Evolutionary conservation across 305 asterid species (phyloP), one percentile per base, ranked within the genome.

Genomic region (Fraxinus ornus): DNA sequence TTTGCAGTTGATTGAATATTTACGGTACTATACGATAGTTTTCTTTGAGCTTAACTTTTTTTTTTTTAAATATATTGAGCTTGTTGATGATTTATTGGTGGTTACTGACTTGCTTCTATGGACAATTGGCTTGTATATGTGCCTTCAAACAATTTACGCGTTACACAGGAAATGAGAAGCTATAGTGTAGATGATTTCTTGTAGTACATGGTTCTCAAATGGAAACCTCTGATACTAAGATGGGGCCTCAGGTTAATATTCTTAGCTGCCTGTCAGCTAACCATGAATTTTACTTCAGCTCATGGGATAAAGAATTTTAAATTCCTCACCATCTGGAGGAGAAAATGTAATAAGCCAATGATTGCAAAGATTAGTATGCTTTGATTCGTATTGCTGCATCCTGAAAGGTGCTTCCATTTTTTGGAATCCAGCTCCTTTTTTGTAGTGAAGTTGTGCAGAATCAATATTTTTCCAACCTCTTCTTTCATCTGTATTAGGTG

Each of bases 1-100:
- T 52, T 80, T 66, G 77, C 35, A 32, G 75, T 35, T 78, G 77
- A 74, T 26, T 78, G 78, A 77, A 12, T 55, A 36, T 26, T 28
- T 21, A 10, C 1, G 21, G 37, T 68, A 26, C 21, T 28, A 12
- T 12, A 26, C 3, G 22, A 28, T 37, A 36, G 60, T 64, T 78
- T 68, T 79, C 26, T 32, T 35, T 62, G 30, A 21, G 76, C 76
- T 72, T 72, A 22, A 13, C 4, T 12, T 13, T 28, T 26, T 13
- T 28, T 26, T 66, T 68, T 13, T 9, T 26, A 28, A 68, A 70
- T 70, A 32, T 5, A 70, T 68, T 12, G 39, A 68, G 75, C 75
- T 12, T 5, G 37, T 68, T 28, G 75, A 68, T 68, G 33, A 24
- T 15, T 28, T 32, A 70, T 70, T 30, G 41, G 17, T 70, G 75